A percentile compares a stretch with the other conserved stretches of the same genome.
phyloP scores from a whole-genome alignment of 805 yeast genomes.

The Diddensiella caesifluorescens region DNA sequence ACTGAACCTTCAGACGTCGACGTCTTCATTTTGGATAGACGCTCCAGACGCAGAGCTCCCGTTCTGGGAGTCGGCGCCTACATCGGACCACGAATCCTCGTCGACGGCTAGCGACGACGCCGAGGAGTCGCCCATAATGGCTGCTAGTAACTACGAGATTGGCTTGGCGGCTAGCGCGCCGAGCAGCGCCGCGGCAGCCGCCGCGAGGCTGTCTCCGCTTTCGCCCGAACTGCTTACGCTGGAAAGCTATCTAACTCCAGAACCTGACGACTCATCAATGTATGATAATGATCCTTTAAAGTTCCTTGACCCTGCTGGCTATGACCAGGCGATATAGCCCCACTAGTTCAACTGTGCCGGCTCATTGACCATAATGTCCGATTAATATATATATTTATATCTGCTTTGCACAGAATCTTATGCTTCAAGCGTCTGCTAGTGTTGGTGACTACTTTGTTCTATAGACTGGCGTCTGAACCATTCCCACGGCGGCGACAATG shows the following conservation, averaged over 20 bases:
- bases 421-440: too few relatives aligned
- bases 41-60: neutral
- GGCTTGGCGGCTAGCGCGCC: neutral
- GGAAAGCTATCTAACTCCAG: constrained; percentile 25
- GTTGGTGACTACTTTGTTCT: too few relatives aligned
- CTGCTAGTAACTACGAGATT: neutral
- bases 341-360: too few relatives aligned
- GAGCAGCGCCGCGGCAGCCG: neutral
- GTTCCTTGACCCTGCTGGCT: constrained; percentile 21
- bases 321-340: too few relatives aligned
- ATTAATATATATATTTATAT: constrained; percentile 21
- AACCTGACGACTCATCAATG: constrained; percentile 17
- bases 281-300: constrained; percentile 20
- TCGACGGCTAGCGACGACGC: constrained; percentile 1
- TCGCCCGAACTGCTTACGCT: constrained; percentile 13
- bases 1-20: neutral
- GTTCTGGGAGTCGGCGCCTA: constrained; percentile 2
- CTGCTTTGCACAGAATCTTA: too few relatives aligned
- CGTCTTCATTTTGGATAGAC: too few relatives aligned
- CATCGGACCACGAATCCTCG: constrained; percentile 4
- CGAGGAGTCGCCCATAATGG: constrained; percentile 6
- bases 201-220: neutral
- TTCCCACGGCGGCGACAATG: constrained; percentile 41
- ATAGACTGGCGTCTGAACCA: constrained; percentile 11
- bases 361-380: too few relatives aligned